A percentile compares a stretch with the other conserved stretches of the same genome.
Evolutionary conservation across 2,329 filamentous ascomycete genomes (phyloP).

Genomic region (Leptographium procerum): DNA sequence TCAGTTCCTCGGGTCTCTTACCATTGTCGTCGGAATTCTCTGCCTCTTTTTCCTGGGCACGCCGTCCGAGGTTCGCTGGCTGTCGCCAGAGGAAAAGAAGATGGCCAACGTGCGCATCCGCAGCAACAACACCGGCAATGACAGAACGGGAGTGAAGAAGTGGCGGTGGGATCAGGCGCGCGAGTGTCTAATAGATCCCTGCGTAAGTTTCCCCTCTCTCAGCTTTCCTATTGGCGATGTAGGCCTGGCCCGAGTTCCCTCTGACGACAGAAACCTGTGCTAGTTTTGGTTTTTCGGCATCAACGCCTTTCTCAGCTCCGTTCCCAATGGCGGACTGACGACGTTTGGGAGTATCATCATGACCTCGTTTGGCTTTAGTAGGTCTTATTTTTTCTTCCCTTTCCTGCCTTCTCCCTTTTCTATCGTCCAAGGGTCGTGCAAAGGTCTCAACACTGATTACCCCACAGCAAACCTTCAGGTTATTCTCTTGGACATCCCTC

Average conservation of each 20-base stretch:
- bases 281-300: constrained; percentile 25
- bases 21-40: constrained; percentile 20
- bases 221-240: neutral
- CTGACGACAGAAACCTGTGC: neutral
- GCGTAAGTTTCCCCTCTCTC: neutral
- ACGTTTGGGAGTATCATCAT: constrained; percentile 24
- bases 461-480: constrained; percentile 25
- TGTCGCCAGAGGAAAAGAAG: constrained; percentile 22
- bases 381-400: neutral
- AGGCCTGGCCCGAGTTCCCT: too few species aligned
- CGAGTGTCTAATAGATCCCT: constrained; percentile 23
- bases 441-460: too few species aligned
- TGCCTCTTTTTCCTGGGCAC: constrained; percentile 25
- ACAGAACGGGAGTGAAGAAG: constrained; percentile 23
- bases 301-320: constrained; percentile 24
- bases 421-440: too few species aligned
- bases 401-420: neutral
- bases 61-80: constrained; percentile 26
- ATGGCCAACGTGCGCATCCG: constrained; percentile 25
- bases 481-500: constrained; percentile 24
- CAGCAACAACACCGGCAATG: constrained; percentile 25
- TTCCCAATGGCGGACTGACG: constrained; percentile 24
- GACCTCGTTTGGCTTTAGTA: constrained; percentile 22
- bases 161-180: constrained; percentile 26
- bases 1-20: constrained; percentile 24